Conservation (phyloP, 495 filamentous ascomycete species). For the Niebla homalea region DNA sequence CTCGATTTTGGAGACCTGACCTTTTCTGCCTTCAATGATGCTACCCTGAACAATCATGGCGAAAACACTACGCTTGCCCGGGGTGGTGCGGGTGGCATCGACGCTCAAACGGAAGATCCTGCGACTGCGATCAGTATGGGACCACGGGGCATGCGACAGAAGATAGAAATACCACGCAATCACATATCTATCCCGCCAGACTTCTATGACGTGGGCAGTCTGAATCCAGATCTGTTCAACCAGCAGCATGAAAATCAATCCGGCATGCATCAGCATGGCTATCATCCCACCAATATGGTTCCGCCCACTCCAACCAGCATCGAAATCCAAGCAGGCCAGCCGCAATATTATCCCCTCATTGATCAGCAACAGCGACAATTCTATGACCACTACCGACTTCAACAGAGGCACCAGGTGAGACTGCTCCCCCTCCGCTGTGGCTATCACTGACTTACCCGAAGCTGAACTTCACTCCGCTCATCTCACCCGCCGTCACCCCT, state of each 20-base stretch:
- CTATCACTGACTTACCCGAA: constrained; percentile 19
- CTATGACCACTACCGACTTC: constrained; percentile 58
- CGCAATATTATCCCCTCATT: constrained; percentile 43
- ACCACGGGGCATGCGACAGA: constrained; percentile 17
- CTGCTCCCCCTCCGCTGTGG: background rate
- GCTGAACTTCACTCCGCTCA: constrained; percentile 87
- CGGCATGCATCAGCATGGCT: constrained; percentile 39
- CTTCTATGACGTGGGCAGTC: constrained; percentile 8
- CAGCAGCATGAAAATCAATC: constrained; percentile 20
- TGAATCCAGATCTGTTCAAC: constrained; percentile 16
- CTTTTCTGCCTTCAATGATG: constrained; percentile 27
- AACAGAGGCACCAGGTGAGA: constrained; percentile 71
- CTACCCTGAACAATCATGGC: constrained; percentile 1
- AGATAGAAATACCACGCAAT: constrained; percentile 21
- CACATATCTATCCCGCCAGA: constrained; percentile 27
- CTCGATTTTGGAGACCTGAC: constrained; percentile 37
- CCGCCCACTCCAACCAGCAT: constrained; percentile 90
- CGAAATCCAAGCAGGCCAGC: constrained; percentile 62
- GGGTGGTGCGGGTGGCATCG: constrained; percentile 9
- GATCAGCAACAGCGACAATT: constrained; percentile 51
- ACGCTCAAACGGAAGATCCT: constrained; percentile 7
- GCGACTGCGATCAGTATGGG: constrained; percentile 1
- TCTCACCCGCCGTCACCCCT: constrained; percentile 89
- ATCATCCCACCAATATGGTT: constrained; percentile 49
- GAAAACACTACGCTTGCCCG: background rate